Evolutionary conservation across 345 rosid genomes (phyloP).

Genomic region (Gossypioides kirkii): DNA sequence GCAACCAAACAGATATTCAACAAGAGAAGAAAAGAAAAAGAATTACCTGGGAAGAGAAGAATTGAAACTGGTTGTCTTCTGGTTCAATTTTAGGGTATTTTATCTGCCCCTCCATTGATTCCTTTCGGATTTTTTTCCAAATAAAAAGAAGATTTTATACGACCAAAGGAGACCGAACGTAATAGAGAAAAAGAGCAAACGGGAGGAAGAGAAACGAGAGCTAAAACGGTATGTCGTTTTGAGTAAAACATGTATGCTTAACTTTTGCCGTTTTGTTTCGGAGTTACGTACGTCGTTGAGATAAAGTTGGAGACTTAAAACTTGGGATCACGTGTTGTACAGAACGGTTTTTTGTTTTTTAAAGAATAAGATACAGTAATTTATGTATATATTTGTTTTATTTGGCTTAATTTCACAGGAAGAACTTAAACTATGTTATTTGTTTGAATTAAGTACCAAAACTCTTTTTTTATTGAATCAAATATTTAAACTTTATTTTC

Average conservation of each 20-base stretch:
- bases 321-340: background rate
- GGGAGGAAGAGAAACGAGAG: background rate
- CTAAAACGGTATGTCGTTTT: background rate
- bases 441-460: too few relatives aligned
- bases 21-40: background rate
- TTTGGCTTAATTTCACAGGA: too few relatives aligned
- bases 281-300: background rate
- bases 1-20: constrained; percentile 8
- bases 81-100: constrained; percentile 21
- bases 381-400: too few relatives aligned
- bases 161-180: background rate
- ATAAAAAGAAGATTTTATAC: background rate
- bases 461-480: too few relatives aligned
- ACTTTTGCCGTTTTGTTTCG: background rate
- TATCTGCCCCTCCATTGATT: constrained; percentile 17
- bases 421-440: too few relatives aligned
- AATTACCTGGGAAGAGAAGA: constrained; percentile 13
- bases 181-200: background rate
- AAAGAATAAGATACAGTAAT: too few relatives aligned
- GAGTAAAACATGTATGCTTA: background rate
- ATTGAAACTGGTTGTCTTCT: constrained; percentile 15
- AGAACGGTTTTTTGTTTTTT: background rate
- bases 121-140: background rate
- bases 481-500: too few relatives aligned
- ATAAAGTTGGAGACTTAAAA: background rate